phyloP scores from a whole-genome alignment of 2,329 filamentous ascomycete species.

The Cladosporium sp. region DNA sequence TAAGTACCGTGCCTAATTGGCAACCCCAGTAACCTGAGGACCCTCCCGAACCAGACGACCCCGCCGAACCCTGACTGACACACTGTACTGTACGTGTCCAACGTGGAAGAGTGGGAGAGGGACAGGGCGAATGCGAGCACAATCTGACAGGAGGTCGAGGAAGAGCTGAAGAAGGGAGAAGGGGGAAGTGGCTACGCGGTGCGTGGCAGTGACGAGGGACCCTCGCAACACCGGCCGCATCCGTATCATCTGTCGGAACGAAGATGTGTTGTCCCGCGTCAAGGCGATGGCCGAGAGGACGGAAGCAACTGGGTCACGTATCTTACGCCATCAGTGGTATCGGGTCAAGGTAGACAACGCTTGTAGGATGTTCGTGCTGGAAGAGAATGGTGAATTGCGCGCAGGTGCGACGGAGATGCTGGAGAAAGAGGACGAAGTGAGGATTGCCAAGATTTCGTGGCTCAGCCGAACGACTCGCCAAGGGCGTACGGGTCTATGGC shows the following conservation, averaged over 20 bases:
- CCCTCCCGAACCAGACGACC: constrained; percentile 2
- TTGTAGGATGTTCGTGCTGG: constrained; percentile 4
- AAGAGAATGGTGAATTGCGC: constrained; percentile 1
- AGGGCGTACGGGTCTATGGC: constrained; percentile 12
- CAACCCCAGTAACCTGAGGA: constrained; percentile 8
- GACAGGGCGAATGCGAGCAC: neutral
- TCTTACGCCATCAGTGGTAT: constrained; percentile 10
- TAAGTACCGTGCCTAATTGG: neutral
- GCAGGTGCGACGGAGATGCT: neutral
- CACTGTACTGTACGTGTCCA: constrained; percentile 11
- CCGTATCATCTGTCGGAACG: constrained; percentile 3
- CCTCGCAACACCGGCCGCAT: neutral
- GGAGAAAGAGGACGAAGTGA: constrained; percentile 11
- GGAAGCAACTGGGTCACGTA: neutral
- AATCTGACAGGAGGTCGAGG: constrained; percentile 10
- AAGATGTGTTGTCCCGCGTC: neutral
- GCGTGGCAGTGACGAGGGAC: constrained; percentile 12
- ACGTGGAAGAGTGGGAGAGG: constrained; percentile 11
- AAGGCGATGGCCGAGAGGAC: constrained; percentile 8
- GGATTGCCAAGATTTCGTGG: constrained; percentile 8
- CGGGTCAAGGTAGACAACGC: constrained; percentile 12
- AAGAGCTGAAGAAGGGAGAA: constrained; percentile 3
- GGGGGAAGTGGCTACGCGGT: constrained; percentile 2
- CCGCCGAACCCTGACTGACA: constrained; percentile 2
- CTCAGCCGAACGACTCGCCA: constrained; percentile 6